phyloP scores from a whole-genome alignment of 768 basidiomycete genomes.

The Ramaria sp. region DNA sequence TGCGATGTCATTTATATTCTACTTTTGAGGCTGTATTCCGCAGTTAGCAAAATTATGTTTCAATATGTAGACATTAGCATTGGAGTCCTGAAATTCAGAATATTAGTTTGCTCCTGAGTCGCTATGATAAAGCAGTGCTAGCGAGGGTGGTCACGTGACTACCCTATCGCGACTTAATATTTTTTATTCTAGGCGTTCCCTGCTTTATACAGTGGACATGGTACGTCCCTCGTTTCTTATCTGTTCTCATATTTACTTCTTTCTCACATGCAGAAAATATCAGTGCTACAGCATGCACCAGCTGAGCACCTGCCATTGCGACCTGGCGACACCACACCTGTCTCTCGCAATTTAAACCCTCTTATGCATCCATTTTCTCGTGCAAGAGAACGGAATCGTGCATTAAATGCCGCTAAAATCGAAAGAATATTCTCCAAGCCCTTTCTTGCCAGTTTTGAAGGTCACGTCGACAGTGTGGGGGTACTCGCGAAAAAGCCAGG shows the following conservation, averaged over 20 bases:
- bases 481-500: slow-evolving; percentile 62
- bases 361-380: slow-evolving; percentile 93
- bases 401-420: slow-evolving; percentile 92
- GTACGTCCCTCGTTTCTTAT: too few species aligned
- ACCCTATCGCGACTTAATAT: too few species aligned
- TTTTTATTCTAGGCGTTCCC: too few species aligned
- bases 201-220: too few species aligned
- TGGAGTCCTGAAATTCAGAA: too few species aligned
- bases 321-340: slow-evolving; percentile 77
- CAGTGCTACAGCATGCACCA: slow-evolving; percentile 76
- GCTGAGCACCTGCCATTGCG: slow-evolving; percentile 61
- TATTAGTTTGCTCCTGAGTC: too few species aligned
- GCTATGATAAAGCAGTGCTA: too few species aligned
- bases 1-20: too few species aligned
- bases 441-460: slow-evolving; percentile 81
- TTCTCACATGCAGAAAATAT: slow-evolving; percentile 53
- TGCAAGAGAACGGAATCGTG: slow-evolving; percentile 86
- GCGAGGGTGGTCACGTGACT: too few species aligned
- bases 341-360: slow-evolving; percentile 86
- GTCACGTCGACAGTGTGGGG: slow-evolving; percentile 93
- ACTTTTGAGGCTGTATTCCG: too few species aligned
- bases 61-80: too few species aligned
- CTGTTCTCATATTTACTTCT: background rate
- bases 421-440: slow-evolving; percentile 98
- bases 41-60: too few species aligned